phyloP scores from a whole-genome alignment of 1,284 basidiomycete genomes.

The Cryptococcus sp. region DNA sequence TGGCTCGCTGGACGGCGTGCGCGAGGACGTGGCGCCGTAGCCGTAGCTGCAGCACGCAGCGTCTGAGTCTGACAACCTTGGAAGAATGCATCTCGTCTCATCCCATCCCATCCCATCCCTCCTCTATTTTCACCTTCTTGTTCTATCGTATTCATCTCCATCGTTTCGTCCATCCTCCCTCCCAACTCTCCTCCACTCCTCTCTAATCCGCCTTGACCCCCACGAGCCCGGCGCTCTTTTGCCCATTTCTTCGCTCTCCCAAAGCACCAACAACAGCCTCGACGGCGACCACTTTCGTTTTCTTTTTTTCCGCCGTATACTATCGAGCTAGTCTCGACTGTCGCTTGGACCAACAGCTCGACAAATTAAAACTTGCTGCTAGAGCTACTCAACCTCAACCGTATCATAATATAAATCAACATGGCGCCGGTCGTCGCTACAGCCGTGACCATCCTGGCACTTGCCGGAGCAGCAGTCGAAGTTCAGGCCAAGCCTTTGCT shows the following conservation, averaged over 20 bases:
- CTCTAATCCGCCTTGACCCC: slow-evolving; percentile 12
- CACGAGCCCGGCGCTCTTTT: slow-evolving; percentile 5
- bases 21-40: no score
- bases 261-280: slow-evolving; percentile 36
- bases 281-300: slow-evolving; percentile 36
- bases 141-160: slow-evolving; percentile 1
- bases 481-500: slow-evolving; percentile 28
- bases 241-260: slow-evolving; percentile 20
- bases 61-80: slow-evolving; percentile 1
- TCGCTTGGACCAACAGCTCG: background rate
- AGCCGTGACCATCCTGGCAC: slow-evolving; percentile 31
- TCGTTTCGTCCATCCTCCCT: slow-evolving; percentile 4
- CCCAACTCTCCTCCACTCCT: background rate
- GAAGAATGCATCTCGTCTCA: background rate
- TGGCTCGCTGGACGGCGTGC: no score
- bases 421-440: slow-evolving; percentile 46
- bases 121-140: slow-evolving; percentile 4
- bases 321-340: slow-evolving; percentile 5
- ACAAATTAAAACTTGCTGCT: background rate
- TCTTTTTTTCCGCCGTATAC: background rate
- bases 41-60: background rate
- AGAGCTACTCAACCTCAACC: slow-evolving; percentile 1
- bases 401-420: slow-evolving; percentile 4
- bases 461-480: slow-evolving; percentile 27
- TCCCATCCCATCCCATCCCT: background rate